Base-by-base conservation (phyloP, 177 flowering plant species). In the Tripterygium wilfordii region DNA sequence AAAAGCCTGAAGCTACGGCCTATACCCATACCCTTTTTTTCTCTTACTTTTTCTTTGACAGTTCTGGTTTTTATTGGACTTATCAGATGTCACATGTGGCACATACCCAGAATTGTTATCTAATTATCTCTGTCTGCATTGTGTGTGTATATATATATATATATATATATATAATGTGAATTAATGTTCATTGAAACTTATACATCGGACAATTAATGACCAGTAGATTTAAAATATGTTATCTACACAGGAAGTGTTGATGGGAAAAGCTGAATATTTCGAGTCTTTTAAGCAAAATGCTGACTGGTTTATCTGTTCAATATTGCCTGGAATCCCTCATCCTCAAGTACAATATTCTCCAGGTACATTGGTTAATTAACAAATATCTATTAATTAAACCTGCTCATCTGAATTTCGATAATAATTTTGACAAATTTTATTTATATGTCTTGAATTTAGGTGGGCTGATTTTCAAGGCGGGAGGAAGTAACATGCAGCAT, bases 401-500 rank as follows among this genome's bases (percentile, higher is more conserved):
- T 30, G 33, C 12, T 7, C 33, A 7, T 30, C 7, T 6, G 7
- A 12, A 30, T 6, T 12, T 30, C 12, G 33, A 30, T 7, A 30
- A 30, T n/a, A 9, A 1, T 35, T 5, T 30, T 44, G 36, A 4
- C 23, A 16, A 2, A 6, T n/a, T 36, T 15, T 23, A 10, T 5
- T 31, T 8, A n/a, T 47, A 18, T 16, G 14, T 26, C 30, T 46
- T 30, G 12, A 30, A 30, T 30, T 7, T 30, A 42, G 96, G 98
- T 61, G 96, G 98, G 10, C 62, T 92, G 54, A 72, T 92, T 29
- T 82, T 78, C 70, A 88, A 88, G 59, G 70, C 88, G 30, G 98
- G 98, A 43, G 83, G 77, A 25, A 73, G 97, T 66, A 92, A 92
- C 88, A 88, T 92, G 96, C 99, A 92, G 63, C 99, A 92, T 66